Base-by-base conservation (phyloP, 108 stramenopile genomes). In the Cyclostephanos invisitatus region DNA sequence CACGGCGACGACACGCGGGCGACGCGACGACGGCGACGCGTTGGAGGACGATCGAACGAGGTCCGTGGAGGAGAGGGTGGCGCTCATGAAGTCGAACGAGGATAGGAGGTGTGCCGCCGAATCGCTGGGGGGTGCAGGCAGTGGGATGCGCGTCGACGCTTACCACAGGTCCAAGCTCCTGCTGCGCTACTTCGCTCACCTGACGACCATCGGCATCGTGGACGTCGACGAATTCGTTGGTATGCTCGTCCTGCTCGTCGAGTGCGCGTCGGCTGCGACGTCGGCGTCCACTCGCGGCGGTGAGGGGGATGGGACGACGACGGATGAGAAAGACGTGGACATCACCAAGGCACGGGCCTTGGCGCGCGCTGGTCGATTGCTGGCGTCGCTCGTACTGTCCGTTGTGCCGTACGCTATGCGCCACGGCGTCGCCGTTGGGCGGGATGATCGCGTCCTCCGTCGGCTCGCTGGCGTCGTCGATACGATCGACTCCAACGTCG, bases 141-240 rank as follows among this genome's bases (percentile, higher is more conserved):
- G 74, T 27, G 73, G 73, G 44, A 32, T 24, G n/a, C 77, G 74
- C 48, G 64, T 74, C 49, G 83, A 84, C 58, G 80, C 83, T 7
- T 81, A 81, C 49, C 36, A 70, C 56, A 81, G 90, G 10, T 32
- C 83, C 62, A 87, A 91, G 48, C 73, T 90, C 35, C 35, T 85
- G 29, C 64, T 95, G 62, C 75, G 90, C 29, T 95, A 89, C 62
- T 66, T 95, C 48, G 91, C 87, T 27, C 69, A 89, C 25, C 59
- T 95, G 73, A 77, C 78, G 10, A 73, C 74, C 36, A 71, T 86
- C 17, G 87, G 86, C 17, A 71, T 91, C 25, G 80, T 95, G 8
- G 47, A 74, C 9, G 28, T 59, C 2, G 71, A 63, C 18, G 69
- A 77, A 11, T 62, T 88, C 11, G 18, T 67, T 40, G 74, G 68